Evolutionary conservation across 306 rosid genomes (phyloP).

Genomic region (Quercus gilva): DNA sequence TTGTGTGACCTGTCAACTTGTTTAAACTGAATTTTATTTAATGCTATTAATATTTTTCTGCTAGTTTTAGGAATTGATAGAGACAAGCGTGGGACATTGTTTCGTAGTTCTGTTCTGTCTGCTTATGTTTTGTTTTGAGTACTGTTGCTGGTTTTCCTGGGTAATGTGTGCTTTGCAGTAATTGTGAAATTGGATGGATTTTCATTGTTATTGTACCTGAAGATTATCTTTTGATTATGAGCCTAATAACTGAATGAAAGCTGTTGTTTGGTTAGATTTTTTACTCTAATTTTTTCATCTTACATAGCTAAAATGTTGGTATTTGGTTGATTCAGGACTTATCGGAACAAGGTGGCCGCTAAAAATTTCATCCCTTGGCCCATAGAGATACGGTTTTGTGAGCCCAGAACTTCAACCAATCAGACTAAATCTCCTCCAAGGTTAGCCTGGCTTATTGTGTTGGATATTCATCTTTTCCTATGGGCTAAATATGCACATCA

Average conservation of each 20-base stretch:
- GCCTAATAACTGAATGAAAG: not conserved
- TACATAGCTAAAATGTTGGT: constrained; percentile 14
- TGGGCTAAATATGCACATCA: not conserved
- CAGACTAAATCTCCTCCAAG: constrained; percentile 89
- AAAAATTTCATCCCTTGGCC: constrained; percentile 84
- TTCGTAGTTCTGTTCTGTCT: not conserved
- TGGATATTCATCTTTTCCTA: constrained; percentile 18
- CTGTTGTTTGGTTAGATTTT: not conserved
- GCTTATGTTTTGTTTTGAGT: not conserved
- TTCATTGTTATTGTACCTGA: not conserved
- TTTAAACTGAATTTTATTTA: not conserved
- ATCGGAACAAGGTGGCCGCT: constrained; percentile 82
- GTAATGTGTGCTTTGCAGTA: not conserved
- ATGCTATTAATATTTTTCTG: not conserved
- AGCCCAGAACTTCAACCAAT: constrained; percentile 64
- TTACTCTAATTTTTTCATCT: constrained; percentile 1
- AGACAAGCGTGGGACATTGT: not conserved
- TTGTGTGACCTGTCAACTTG: not conserved
- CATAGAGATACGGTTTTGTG: constrained; percentile 92
- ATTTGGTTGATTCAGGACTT: constrained; percentile 60
- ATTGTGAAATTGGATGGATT: not conserved
- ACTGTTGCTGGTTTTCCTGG: not conserved
- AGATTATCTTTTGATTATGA: no score
- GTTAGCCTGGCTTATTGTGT: constrained; percentile 39
- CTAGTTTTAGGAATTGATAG: not conserved